phyloP scores from a whole-genome alignment of 768 basidiomycete species.

The Boletus subcaerulescens region DNA sequence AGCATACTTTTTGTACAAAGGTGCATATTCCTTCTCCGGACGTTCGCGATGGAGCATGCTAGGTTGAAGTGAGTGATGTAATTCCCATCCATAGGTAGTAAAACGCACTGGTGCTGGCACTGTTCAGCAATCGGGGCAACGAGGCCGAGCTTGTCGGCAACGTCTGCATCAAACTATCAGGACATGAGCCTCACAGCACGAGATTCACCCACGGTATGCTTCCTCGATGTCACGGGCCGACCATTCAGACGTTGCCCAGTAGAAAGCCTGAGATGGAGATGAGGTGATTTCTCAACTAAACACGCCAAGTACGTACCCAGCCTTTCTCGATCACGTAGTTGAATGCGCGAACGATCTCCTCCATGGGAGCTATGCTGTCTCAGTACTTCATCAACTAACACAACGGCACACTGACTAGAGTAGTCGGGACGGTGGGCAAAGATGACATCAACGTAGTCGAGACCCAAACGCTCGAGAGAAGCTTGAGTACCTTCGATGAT shows the following conservation, averaged over 20 bases:
- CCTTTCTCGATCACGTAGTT: slow-evolving; percentile 50
- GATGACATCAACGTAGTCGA: slow-evolving; percentile 52
- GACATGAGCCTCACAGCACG: neutral
- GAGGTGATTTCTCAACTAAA: neutral
- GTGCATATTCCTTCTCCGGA: slow-evolving; percentile 53
- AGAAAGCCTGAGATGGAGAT: slow-evolving; percentile 30
- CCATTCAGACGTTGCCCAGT: slow-evolving; percentile 59
- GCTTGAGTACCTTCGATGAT: slow-evolving; percentile 55
- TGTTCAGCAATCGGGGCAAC: slow-evolving; percentile 53
- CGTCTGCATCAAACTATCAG: slow-evolving; percentile 26
- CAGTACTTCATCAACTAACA: neutral
- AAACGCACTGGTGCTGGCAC: slow-evolving; percentile 41
- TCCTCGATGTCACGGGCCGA: slow-evolving; percentile 48
- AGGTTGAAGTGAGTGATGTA: slow-evolving; percentile 4
- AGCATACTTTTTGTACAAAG: slow-evolving; percentile 43
- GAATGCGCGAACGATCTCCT: slow-evolving; percentile 60
- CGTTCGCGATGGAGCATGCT: slow-evolving; percentile 52
- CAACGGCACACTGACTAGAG: slow-evolving; percentile 22
- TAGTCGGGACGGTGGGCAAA: slow-evolving; percentile 51
- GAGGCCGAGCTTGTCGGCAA: slow-evolving; percentile 50
- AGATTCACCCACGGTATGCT: slow-evolving; percentile 32
- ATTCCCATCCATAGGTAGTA: too few species aligned
- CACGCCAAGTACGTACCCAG: slow-evolving; percentile 30
- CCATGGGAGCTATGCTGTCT: slow-evolving; percentile 37
- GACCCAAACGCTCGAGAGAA: slow-evolving; percentile 47